These are phyloP conservation scores for Apiospora koreana DNA, from an alignment of 2,329 filamentous ascomycete genomes.

Conservation along the genomic window DNA sequence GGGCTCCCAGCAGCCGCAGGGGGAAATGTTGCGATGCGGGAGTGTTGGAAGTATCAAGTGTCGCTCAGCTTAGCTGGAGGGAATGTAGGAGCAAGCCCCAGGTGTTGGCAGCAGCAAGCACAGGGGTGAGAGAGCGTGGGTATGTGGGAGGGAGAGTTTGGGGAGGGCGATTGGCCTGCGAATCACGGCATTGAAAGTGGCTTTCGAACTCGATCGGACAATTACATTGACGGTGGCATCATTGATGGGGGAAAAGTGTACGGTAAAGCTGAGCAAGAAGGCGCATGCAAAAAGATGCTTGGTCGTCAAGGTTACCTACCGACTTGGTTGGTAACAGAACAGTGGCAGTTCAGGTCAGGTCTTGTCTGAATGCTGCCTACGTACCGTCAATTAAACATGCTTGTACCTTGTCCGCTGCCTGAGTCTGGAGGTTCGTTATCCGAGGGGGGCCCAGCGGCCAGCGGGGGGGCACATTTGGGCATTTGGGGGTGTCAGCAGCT, in stretches of 20 bases:
- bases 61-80: not conserved
- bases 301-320: constrained; percentile 7
- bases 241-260: not conserved
- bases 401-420: not conserved
- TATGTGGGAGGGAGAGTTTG: not conserved
- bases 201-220: not conserved
- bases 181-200: constrained; percentile 9
- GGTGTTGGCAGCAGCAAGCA: not conserved
- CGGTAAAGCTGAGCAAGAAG: not conserved
- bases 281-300: constrained; percentile 1
- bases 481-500: constrained; percentile 1
- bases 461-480: not conserved
- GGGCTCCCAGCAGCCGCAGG: not conserved
- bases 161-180: constrained; percentile 6
- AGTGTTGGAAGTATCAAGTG: not conserved
- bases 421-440: not conserved
- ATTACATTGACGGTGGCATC: constrained; percentile 5
- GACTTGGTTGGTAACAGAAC: constrained; percentile 2
- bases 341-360: not conserved
- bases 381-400: not conserved
- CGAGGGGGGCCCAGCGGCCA: not conserved
- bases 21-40: not conserved
- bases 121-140: not conserved
- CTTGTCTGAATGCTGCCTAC: not conserved
- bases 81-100: not conserved